Evolutionary conservation across 345 rosid genomes (phyloP).

Genomic region (Lepidium aucheri): DNA sequence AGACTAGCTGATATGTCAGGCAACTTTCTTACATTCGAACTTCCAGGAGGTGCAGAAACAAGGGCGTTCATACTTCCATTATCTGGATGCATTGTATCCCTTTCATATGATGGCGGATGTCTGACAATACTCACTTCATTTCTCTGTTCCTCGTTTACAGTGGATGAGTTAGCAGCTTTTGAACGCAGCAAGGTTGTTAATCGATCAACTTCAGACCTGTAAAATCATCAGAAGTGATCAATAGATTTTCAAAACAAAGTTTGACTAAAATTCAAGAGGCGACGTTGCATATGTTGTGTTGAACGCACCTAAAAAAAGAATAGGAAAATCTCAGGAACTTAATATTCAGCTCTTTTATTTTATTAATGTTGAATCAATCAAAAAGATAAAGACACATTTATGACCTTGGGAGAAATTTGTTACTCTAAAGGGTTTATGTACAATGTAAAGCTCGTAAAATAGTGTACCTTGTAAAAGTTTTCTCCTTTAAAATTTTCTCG

Average conservation of each 20-base stretch:
- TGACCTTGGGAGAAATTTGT: not conserved
- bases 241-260: not conserved
- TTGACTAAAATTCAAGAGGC: not conserved
- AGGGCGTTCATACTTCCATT: slow-evolving; percentile 31
- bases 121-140: slow-evolving; percentile 33
- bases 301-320: not conserved
- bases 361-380: not conserved
- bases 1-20: not conserved
- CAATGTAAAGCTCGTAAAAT: not conserved
- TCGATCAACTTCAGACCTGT: slow-evolving; percentile 83
- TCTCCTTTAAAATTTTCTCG: slow-evolving; percentile 43
- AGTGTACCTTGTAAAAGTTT: slow-evolving; percentile 64
- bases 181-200: slow-evolving; percentile 65
- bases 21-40: slow-evolving; percentile 37
- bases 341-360: not conserved
- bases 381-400: not conserved
- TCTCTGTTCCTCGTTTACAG: slow-evolving; percentile 36
- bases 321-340: not conserved
- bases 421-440: not conserved
- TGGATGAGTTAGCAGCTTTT: slow-evolving; percentile 38
- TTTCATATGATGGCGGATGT: slow-evolving; percentile 20
- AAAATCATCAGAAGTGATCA: slow-evolving; percentile 1
- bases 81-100: slow-evolving; percentile 32
- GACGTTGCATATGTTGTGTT: not conserved
- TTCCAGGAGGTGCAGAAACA: slow-evolving; percentile 38